Percentiles rank a stretch among this genome's conserved stretches.
Evolutionary conservation across 2,329 filamentous ascomycete genomes (phyloP).

Genomic region (Colletotrichum sp.): DNA sequence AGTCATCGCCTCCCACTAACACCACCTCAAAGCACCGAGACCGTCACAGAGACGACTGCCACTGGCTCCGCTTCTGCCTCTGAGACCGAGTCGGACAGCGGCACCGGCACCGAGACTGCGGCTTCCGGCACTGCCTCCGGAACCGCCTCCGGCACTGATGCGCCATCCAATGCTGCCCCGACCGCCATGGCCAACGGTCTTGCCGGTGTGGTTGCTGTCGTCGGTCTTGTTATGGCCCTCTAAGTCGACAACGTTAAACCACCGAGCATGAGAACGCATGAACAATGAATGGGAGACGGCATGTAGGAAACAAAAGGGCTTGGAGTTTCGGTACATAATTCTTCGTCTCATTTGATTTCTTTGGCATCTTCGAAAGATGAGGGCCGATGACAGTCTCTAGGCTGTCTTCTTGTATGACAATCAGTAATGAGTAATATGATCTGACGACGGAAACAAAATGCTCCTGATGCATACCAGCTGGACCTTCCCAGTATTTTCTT

Average conservation of each 20-base stretch:
- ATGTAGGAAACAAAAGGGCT: neutral
- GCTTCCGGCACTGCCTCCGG: neutral
- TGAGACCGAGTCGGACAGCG: neutral
- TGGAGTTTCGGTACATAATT: neutral
- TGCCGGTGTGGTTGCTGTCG: neutral
- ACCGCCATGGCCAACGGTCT: neutral
- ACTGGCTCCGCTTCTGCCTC: neutral
- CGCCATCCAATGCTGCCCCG: neutral
- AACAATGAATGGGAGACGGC: neutral
- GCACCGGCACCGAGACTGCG: conserved; percentile 1
- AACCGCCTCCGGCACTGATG: neutral
- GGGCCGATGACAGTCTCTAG: neutral
- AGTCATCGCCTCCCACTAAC: neutral
- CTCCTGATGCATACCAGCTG: neutral
- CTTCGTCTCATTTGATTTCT: neutral
- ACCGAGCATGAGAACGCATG: neutral
- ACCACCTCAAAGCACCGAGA: neutral
- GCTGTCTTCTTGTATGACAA: neutral
- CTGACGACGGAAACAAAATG: neutral
- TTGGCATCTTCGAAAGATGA: neutral
- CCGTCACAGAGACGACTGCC: neutral
- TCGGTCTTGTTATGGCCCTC: conserved; percentile 8
- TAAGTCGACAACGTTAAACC: neutral
- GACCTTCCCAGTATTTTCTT: neutral
- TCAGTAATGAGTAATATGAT: neutral